Conservation (phyloP, 345 rosid species). For the Pugionium cornutum region DNA sequence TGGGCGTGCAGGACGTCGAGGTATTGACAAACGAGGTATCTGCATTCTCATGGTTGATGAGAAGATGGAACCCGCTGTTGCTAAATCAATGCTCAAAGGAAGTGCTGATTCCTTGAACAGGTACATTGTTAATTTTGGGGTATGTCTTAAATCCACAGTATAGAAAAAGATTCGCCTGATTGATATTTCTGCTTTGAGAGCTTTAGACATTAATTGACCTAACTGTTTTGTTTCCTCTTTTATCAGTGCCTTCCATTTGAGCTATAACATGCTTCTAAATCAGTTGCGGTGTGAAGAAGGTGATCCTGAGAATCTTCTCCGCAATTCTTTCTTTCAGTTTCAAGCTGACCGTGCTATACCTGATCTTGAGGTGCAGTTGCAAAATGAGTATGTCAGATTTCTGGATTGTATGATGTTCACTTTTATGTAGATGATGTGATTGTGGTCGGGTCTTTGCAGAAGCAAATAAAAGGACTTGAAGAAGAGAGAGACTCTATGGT, state of each 20-base stretch:
- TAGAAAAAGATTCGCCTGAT: slow-evolving; percentile 17
- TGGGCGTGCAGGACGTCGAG: slow-evolving; percentile 99
- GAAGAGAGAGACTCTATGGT: slow-evolving; percentile 87
- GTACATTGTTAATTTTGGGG: slow-evolving; percentile 41
- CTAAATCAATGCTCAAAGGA: slow-evolving; percentile 93
- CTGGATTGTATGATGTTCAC: not conserved
- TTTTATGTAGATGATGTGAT: slow-evolving; percentile 23
- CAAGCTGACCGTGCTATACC: slow-evolving; percentile 96
- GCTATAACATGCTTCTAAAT: slow-evolving; percentile 97
- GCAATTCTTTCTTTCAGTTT: slow-evolving; percentile 95
- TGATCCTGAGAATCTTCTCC: slow-evolving; percentile 92
- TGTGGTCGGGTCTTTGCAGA: slow-evolving; percentile 50
- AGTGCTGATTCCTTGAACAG: slow-evolving; percentile 96
- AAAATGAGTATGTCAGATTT: slow-evolving; percentile 10
- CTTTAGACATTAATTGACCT: slow-evolving; percentile 16
- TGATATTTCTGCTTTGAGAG: slow-evolving; percentile 1
- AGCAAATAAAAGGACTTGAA: slow-evolving; percentile 70
- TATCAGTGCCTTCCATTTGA: slow-evolving; percentile 92
- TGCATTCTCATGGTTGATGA: slow-evolving; percentile 98
- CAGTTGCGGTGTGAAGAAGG: slow-evolving; percentile 96
- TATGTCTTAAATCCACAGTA: slow-evolving; percentile 2
- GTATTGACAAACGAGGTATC: slow-evolving; percentile 91
- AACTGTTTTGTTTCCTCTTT: slow-evolving; percentile 28
- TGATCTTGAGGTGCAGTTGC: slow-evolving; percentile 68
- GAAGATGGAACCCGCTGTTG: slow-evolving; percentile 93